phyloP scores from a whole-genome alignment of 169 alveolate species.

The Plasmodium coatneyi region DNA sequence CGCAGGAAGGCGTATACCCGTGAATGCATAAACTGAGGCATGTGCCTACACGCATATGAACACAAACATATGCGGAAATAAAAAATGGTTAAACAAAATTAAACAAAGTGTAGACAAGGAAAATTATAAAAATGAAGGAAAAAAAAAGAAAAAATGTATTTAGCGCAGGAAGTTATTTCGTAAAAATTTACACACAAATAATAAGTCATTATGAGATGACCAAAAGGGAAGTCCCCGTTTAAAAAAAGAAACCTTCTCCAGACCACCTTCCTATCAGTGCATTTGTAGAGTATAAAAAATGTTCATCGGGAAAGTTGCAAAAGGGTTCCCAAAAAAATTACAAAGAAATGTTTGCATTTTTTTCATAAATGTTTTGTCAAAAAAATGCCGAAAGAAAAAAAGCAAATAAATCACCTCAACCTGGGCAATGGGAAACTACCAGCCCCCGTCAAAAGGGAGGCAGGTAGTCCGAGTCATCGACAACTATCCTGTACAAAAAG shows the following conservation, averaged over 20 bases:
- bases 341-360: neutral
- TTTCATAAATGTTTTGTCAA: neutral
- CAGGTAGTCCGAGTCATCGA: slow-evolving; percentile 80
- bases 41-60: neutral
- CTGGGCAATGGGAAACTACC: neutral
- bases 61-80: neutral
- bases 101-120: neutral
- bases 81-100: slow-evolving; percentile 1
- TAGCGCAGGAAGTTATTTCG: neutral
- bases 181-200: neutral
- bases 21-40: neutral
- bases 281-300: neutral
- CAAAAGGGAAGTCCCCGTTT: neutral
- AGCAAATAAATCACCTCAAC: neutral
- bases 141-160: neutral
- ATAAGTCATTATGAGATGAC: neutral
- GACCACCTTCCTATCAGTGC: neutral
- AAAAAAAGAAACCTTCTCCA: neutral
- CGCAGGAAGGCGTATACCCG: neutral
- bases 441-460: slow-evolving; percentile 38
- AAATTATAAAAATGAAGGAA: neutral
- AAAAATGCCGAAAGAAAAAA: neutral
- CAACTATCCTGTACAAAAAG: slow-evolving; percentile 81
- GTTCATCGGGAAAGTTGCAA: neutral
- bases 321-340: neutral